Evolutionary conservation across 2,329 filamentous ascomycete genomes (phyloP), one percentile per base, ranked within the genome.

Genomic region (Diaporthe batatas): DNA sequence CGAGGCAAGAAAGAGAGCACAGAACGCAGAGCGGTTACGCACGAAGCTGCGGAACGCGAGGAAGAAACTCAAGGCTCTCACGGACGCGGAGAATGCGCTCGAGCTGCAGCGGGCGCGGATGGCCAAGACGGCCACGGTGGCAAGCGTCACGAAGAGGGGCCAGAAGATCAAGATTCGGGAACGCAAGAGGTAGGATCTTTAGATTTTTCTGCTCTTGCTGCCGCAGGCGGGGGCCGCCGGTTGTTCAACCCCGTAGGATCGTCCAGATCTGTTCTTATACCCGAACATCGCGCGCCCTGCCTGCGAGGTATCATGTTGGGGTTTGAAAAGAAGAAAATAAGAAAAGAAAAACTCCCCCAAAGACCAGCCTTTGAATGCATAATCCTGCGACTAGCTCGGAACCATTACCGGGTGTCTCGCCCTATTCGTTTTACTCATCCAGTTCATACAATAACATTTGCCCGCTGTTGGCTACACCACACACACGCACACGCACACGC

Each of bases 101-200:
- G 89, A 90, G 74, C 73, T 90, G 70, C 89, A 91, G 80, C 84
- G 87, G 73, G 88, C 89, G 23, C 89, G 87, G 79, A 92, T 91
- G 90, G 89, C 89, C 47, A 92, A 92, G 84, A 91, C 89, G 76
- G 84, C 87, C 11, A 91, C 90, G 2, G 86, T 87, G 7, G 89
- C 88, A 49, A 89, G 89, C 18, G 78, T 85, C n/a, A 91, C 88
- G 36, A 90, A 89, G 79, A 84, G 84, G 51, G 90, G 90, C 32
- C 87, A 87, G 80, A 91, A 90, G 82, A 87, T 91, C 75, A 91
- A 90, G 84, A 85, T 91, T 71, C 86, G 88, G 75, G 85, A 89
- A 80, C 85, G 90, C 75, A 92, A 92, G 84, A 85, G 89, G 78
- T 91, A 84, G 79, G 74, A 34, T n/a, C 21, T 36, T 36, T 70